phyloP scores from a whole-genome alignment of 352 stramenopile genomes.

The Phytophthora pisi region DNA sequence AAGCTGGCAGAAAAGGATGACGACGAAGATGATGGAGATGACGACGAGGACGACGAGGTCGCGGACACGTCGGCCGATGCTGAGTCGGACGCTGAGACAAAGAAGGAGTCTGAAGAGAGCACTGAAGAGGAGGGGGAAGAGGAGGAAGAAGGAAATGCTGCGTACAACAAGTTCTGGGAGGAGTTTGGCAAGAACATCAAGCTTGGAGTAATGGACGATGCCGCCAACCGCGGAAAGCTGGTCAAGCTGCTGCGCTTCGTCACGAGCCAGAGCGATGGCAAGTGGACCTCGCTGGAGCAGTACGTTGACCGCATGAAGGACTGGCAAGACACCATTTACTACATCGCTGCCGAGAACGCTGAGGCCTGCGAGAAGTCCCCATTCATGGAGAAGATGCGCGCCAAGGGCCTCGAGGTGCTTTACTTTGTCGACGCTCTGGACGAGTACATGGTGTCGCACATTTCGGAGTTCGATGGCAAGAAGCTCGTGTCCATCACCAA shows the following conservation, averaged over 20 bases:
- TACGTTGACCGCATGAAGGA: constrained; percentile 99
- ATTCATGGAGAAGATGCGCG: constrained; percentile 97
- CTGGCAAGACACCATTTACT: constrained; percentile 99
- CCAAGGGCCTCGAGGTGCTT: constrained; percentile 98
- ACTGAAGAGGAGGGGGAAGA: constrained; percentile 55
- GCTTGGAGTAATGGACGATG: constrained; percentile 98
- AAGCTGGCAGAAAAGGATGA: constrained; percentile 94
- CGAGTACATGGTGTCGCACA: constrained; percentile 97
- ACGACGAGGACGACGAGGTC: constrained; percentile 59
- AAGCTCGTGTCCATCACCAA: constrained; percentile 98
- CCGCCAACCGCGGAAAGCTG: constrained; percentile 94
- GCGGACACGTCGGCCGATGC: constrained; percentile 55
- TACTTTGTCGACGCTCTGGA: constrained; percentile 99
- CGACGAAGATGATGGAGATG: constrained; percentile 67
- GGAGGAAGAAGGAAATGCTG: constrained; percentile 69
- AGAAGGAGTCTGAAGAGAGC: constrained; percentile 79
- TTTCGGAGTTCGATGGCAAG: constrained; percentile 95
- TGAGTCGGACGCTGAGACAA: constrained; percentile 60
- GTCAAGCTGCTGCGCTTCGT: constrained; percentile 98
- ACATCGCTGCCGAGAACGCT: constrained; percentile 95
- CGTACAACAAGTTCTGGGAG: constrained; percentile 99
- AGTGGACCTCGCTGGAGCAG: constrained; percentile 95
- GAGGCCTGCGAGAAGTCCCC: constrained; percentile 94
- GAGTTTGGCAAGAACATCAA: constrained; percentile 99
- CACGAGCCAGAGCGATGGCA: constrained; percentile 91